phyloP scores from a whole-genome alignment of 331 rosid genomes.

The Dryas integrifolia region DNA sequence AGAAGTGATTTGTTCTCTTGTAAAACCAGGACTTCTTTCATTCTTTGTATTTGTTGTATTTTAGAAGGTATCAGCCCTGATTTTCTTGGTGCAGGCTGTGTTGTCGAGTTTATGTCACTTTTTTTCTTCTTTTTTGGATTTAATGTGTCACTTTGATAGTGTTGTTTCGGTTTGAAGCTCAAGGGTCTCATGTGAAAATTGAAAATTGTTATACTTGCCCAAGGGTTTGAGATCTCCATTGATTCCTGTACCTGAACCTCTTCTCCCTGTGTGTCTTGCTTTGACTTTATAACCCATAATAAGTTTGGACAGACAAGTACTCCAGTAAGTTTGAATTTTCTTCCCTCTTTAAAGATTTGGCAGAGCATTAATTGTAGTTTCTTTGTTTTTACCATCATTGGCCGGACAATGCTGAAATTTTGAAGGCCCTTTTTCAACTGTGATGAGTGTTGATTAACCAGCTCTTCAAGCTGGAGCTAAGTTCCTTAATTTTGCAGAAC shows the following conservation, averaged over 20 bases:
- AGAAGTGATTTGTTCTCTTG: conserved; percentile 41
- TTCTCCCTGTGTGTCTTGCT: neutral
- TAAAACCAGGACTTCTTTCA: conserved; percentile 29
- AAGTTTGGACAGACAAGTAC: no score
- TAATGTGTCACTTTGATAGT: neutral
- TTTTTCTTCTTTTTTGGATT: neutral
- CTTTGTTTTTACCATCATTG: no score
- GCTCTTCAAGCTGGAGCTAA: neutral
- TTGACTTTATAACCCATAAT: neutral
- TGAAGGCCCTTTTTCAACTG: neutral
- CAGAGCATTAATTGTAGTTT: no score
- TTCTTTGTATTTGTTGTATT: conserved; percentile 38
- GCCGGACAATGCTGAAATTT: no score
- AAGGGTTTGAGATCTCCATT: no score
- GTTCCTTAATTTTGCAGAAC: neutral
- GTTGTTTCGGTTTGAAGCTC: no score
- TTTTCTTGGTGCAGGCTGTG: conserved; percentile 57
- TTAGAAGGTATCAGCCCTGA: conserved; percentile 37
- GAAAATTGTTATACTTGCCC: no score
- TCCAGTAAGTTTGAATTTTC: no score
- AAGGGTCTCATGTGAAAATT: no score
- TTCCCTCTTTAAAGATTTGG: no score
- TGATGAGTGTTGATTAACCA: neutral
- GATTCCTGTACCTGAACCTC: conserved; percentile 9
- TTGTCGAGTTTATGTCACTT: conserved; percentile 23